Percentiles rank a stretch among this genome's conserved stretches.
These are phyloP conservation scores for Colletotrichum liriopes DNA, from an alignment of 2,329 filamentous ascomycete genomes.

Conservation along the genomic window DNA sequence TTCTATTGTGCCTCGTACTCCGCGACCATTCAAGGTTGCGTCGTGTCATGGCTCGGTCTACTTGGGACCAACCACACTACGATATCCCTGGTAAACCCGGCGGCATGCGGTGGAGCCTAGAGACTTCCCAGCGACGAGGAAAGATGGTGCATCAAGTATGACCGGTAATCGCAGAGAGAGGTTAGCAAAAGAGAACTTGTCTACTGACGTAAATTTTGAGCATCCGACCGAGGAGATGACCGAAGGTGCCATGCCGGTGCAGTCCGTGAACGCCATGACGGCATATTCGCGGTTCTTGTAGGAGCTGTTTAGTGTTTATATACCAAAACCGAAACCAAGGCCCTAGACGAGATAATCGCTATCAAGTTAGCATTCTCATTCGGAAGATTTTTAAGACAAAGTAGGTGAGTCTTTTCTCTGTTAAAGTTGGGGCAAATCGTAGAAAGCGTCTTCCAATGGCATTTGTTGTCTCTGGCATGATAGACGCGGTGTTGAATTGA, in stretches of 20 bases:
- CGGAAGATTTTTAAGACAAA: neutral
- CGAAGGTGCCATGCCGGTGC: neutral
- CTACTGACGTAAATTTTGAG: neutral
- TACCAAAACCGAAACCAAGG: neutral
- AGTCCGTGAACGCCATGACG: neutral
- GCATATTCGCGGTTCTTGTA: no score
- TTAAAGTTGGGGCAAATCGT: neutral
- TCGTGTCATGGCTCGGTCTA: neutral
- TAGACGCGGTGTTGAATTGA: neutral
- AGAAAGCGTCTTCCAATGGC: neutral
- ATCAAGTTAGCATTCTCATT: neutral
- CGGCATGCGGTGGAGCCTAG: neutral
- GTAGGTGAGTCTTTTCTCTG: neutral
- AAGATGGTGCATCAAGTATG: neutral
- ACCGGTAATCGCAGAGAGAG: neutral
- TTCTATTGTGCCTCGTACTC: neutral
- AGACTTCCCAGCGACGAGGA: neutral
- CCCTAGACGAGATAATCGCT: neutral
- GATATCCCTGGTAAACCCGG: neutral
- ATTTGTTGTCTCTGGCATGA: neutral
- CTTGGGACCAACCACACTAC: neutral
- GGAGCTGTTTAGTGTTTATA: neutral
- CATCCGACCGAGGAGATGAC: neutral
- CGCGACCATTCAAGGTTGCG: slow-evolving; percentile 2
- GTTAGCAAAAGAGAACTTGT: neutral